These are phyloP conservation scores for Boletus pseudo-olivaceus DNA, from an alignment of 768 basidiomycete species.

Conservation along the genomic window DNA sequence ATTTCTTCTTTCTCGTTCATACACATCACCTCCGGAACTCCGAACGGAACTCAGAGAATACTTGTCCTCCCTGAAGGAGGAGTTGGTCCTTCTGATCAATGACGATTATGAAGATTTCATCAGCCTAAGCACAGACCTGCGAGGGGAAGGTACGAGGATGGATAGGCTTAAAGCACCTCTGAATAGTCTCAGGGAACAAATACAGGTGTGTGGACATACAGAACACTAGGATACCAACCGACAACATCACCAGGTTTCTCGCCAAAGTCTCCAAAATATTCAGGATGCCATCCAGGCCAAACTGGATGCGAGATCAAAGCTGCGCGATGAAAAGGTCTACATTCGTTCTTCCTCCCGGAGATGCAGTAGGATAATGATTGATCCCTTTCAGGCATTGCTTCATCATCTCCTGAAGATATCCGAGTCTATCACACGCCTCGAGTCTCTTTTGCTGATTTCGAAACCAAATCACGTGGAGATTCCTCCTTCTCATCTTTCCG, in stretches of 20 bases:
- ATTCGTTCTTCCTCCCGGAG: neutral
- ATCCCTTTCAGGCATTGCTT: constrained; percentile 60
- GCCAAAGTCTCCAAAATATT: constrained; percentile 57
- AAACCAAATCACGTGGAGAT: constrained; percentile 38
- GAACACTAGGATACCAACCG: neutral
- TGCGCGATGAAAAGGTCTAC: constrained; percentile 80
- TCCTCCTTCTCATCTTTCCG: constrained; percentile 29
- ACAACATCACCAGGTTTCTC: constrained; percentile 44
- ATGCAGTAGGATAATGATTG: neutral
- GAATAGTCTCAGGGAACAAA: constrained; percentile 54
- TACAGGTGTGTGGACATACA: constrained; percentile 48
- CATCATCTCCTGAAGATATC: constrained; percentile 89
- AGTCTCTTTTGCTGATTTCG: constrained; percentile 72
- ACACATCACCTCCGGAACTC: constrained; percentile 83
- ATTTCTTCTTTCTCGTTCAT: constrained; percentile 83
- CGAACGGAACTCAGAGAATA: constrained; percentile 86
- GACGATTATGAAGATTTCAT: constrained; percentile 99
- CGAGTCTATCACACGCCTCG: constrained; percentile 85
- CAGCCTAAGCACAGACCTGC: constrained; percentile 87
- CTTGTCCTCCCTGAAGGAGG: constrained; percentile 79
- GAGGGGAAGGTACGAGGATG: constrained; percentile 77
- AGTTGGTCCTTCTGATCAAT: constrained; percentile 93
- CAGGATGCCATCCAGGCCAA: constrained; percentile 77
- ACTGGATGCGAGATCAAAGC: constrained; percentile 63
- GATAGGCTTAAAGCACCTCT: constrained; percentile 68